phyloP scores from a whole-genome alignment of 345 rosid genomes.

The Streptanthus diversifolius region DNA sequence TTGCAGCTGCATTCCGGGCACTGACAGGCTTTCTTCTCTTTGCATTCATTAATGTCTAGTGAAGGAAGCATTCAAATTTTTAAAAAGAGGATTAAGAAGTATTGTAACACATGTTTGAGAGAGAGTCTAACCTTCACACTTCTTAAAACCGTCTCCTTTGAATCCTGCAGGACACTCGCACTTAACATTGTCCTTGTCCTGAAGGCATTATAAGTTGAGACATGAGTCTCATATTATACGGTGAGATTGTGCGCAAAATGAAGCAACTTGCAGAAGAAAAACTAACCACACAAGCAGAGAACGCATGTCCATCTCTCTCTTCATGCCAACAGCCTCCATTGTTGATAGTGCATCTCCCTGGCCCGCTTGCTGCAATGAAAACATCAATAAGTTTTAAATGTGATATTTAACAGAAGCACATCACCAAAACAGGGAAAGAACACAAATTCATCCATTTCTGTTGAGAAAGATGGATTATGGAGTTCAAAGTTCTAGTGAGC shows the following conservation, averaged over 20 bases:
- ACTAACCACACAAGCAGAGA: constrained; percentile 76
- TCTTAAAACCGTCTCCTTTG: constrained; percentile 81
- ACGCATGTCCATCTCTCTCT: constrained; percentile 50
- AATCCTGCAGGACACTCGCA: constrained; percentile 92
- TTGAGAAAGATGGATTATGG: background rate
- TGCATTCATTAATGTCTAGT: constrained; percentile 88
- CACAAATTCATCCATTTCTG: background rate
- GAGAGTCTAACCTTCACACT: constrained; percentile 61
- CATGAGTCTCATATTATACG: background rate
- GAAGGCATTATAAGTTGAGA: constrained; percentile 28
- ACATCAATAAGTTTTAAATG: background rate
- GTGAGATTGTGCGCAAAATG: background rate
- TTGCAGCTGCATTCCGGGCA: constrained; percentile 96
- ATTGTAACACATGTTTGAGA: background rate
- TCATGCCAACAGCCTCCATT: constrained; percentile 79
- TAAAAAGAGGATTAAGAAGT: background rate
- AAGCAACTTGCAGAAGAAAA: background rate
- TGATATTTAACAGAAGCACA: background rate
- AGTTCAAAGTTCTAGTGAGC: background rate
- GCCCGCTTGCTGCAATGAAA: constrained; percentile 50
- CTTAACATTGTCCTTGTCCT: constrained; percentile 67
- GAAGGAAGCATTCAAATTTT: background rate
- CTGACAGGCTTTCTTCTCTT: constrained; percentile 91
- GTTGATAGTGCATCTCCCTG: constrained; percentile 63
- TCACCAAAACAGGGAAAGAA: background rate